Evolutionary conservation across 140 eudicot species (phyloP), one percentile per base, ranked within the genome.

Genomic region (Eryngium alpinum): DNA sequence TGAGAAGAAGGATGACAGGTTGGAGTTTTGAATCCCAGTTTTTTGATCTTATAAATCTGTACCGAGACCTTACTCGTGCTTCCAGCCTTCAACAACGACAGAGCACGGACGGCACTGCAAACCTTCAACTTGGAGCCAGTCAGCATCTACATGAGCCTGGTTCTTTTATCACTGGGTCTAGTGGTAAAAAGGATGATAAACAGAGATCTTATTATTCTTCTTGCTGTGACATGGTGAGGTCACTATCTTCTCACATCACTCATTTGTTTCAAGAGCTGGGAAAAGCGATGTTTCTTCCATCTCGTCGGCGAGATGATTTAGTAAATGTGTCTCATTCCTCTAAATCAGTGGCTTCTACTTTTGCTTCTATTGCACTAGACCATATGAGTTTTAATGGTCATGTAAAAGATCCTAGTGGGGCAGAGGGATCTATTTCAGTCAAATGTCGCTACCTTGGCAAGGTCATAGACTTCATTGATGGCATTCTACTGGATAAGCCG

Each of bases 191-290:
- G 83, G 96, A 92, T 81, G 92, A 88, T 70, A 89, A 87, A 62
- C 97, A 92, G 87, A 90, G 87, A 77, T 89, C 97, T 0, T 84
- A 91, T 80, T 90, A 91, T 83, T 85, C 90, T 77, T 90, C 96
- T 79, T 91, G 95, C 82, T 83, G 92, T 85, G 97, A 95, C 83
- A 96, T 91, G 97, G 90, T 93, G 81, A 83, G 84, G 79, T 93
- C 98, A 49, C 87, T 96, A 56, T 89, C 98, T 31, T 84, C 90
- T 83, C 98, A 91, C 81, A 91, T 96, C 32, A 91, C 92, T 52
- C 91, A 91, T 90, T 82, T 96, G 92, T 93, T 96, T 88, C 98
- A 93, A 83, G 99, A 93, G 85, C 83, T 96, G 86, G 99, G 98
- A n/a, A 96, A 96, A 87, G 92, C 90, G 11, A 93, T 93, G 98